Evolutionary conservation across 495 filamentous ascomycete genomes (phyloP).

Genomic region (Daldinia grandis): DNA sequence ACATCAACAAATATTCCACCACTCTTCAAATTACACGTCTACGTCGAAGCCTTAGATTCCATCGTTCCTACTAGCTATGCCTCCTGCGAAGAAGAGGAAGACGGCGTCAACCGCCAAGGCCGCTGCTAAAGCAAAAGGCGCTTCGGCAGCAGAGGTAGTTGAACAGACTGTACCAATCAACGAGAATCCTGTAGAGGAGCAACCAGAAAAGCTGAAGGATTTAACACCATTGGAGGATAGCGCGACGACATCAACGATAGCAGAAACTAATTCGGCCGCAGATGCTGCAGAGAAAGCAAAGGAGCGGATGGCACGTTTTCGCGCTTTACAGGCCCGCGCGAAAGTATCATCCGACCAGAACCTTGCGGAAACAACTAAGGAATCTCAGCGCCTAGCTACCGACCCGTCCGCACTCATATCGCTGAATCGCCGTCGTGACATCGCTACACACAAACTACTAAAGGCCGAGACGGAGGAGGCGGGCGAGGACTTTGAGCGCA

Average conservation of each 20-base stretch:
- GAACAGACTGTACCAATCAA: slow-evolving; percentile 15
- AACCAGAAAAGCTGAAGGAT: slow-evolving; percentile 23
- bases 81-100: slow-evolving; percentile 61
- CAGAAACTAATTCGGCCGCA: slow-evolving; percentile 24
- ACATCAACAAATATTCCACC: neutral
- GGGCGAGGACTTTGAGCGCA: slow-evolving; percentile 95
- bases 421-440: slow-evolving; percentile 79
- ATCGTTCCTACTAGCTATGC: slow-evolving; percentile 39
- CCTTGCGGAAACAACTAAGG: slow-evolving; percentile 81
- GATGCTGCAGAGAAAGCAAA: slow-evolving; percentile 59
- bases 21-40: neutral
- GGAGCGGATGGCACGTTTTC: slow-evolving; percentile 76
- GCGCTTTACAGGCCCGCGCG: slow-evolving; percentile 84
- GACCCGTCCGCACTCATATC: slow-evolving; percentile 77
- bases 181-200: slow-evolving; percentile 24
- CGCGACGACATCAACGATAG: slow-evolving; percentile 15
- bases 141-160: slow-evolving; percentile 22
- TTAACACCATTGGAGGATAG: slow-evolving; percentile 15
- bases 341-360: slow-evolving; percentile 81
- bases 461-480: slow-evolving; percentile 86
- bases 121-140: slow-evolving; percentile 9
- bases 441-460: slow-evolving; percentile 90
- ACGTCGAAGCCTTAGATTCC: neutral
- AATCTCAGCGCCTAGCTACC: slow-evolving; percentile 79
- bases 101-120: slow-evolving; percentile 43